A percentile compares a stretch with the other conserved stretches of the same genome.
Conservation (phyloP, 2,329 filamentous ascomycete species). For the Diaporthe sp. region DNA sequence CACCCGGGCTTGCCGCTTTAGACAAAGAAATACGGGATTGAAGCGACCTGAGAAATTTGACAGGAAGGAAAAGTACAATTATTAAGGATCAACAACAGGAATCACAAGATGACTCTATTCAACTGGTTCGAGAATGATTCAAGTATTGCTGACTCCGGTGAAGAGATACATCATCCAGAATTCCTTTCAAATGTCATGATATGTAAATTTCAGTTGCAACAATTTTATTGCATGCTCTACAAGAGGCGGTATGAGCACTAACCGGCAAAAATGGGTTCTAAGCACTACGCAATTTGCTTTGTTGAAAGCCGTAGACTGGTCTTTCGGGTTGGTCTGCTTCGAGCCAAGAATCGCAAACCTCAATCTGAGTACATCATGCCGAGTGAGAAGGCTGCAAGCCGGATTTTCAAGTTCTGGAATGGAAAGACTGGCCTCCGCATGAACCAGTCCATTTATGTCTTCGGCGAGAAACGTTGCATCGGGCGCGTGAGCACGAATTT, state of each 20-base stretch:
- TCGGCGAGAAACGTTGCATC: neutral
- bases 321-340: neutral
- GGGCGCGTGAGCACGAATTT: neutral
- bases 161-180: no score
- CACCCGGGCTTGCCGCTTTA: neutral
- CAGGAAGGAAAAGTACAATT: neutral
- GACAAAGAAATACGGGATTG: neutral
- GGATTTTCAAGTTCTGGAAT: neutral
- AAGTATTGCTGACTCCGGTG: no score
- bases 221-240: no score
- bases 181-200: no score
- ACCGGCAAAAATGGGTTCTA: neutral
- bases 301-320: neutral
- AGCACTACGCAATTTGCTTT: neutral
- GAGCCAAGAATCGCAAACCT: neutral
- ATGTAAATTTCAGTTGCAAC: no score
- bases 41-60: neutral
- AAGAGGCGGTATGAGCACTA: no score
- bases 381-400: neutral
- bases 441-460: neutral
- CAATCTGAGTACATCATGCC: neutral
- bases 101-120: neutral
- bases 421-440: neutral
- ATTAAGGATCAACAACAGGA: neutral
- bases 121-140: neutral